Conservation (phyloP, 768 basidiomycete genomes). For the Auricularia auricula-judae region DNA sequence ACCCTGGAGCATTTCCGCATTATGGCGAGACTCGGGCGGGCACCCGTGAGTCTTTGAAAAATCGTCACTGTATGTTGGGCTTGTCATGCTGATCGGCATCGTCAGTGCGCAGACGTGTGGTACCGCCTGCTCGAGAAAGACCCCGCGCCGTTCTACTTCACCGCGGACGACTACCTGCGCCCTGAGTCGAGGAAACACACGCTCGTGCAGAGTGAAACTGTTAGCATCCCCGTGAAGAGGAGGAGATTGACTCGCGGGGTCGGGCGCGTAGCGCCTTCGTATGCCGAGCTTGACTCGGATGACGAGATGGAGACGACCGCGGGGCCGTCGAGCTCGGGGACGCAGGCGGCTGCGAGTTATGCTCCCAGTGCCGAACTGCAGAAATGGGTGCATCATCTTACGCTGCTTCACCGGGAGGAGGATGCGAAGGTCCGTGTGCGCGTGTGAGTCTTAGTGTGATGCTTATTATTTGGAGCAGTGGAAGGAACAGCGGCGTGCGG, state of each 20-base stretch:
- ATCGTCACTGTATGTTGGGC: too few species aligned
- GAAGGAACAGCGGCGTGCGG: conserved; percentile 48
- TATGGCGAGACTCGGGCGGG: conserved; percentile 54
- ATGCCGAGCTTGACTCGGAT: conserved; percentile 59
- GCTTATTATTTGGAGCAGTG: conserved; percentile 21
- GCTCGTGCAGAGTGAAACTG: not conserved
- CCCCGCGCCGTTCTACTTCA: conserved; percentile 51
- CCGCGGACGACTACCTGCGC: conserved; percentile 55
- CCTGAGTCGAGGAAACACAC: not conserved
- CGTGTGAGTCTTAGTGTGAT: too few species aligned
- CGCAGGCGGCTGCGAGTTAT: conserved; percentile 3
- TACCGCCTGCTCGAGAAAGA: conserved; percentile 52
- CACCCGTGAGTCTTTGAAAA: conserved; percentile 34
- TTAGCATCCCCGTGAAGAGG: conserved; percentile 1
- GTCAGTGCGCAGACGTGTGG: conserved; percentile 28
- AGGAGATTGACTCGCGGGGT: conserved; percentile 54
- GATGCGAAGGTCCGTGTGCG: conserved; percentile 46
- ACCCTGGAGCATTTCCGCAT: conserved; percentile 69
- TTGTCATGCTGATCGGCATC: not conserved
- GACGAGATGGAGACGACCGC: conserved; percentile 36
- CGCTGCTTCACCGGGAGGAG: conserved; percentile 49
- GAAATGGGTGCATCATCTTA: conserved; percentile 59
- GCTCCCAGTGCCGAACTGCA: conserved; percentile 35
- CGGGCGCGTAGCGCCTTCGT: conserved; percentile 42
- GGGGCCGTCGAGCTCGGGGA: too few species aligned